Base-by-base conservation (phyloP, 2,329 filamentous ascomycete genomes). In the Fusarium nygamai region DNA sequence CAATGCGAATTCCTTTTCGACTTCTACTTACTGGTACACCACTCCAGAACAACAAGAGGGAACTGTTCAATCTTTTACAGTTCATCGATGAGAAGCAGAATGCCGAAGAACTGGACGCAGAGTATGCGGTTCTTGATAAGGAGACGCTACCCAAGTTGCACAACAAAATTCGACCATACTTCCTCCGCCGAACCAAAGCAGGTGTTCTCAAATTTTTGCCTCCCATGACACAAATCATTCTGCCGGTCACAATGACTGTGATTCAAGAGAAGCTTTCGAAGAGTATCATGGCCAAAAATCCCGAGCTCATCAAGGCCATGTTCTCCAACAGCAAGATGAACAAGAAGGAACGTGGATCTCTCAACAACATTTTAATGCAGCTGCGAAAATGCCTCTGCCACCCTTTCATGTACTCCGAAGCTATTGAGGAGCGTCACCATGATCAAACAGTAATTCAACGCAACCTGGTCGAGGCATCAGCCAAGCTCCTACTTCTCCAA, bases 321-420 rank as follows among this genome's bases (percentile, higher is more conserved):
- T 95, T 98, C 77, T 91, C 91, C 12, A 89, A 92, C 39, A 87
- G 86, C 50, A 90, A 88, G 71, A 84, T 94, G 57, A 93, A 92
- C 77, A 86, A 88, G 34, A 88, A 87, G 22, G 95, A 98, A 67
- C 90, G 93, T 11, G 92, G 93, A 47, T 96, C 91, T 72, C 84
- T 98, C 65, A 98, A 93, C 87, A 99, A 99, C 77, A 98, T 99
- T 44, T 83, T 99, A 48, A 94, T 98, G 89, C 96, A 99, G 81
- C 88, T 99, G 24, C 91, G 96, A 24, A 98, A 98, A 81, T 97
- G 94, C 74, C 87, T 99, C 5, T 98, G 96, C 74, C 97, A 99
- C 82, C 96, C 97, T 0, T 99, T 98, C 80, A 91, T 98, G 57
- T 99, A 98, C 86, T 98, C 92, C 78, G 88, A 90, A 46, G 92